Conservation (phyloP, 306 rosid genomes). For the Quercus variabilis region DNA sequence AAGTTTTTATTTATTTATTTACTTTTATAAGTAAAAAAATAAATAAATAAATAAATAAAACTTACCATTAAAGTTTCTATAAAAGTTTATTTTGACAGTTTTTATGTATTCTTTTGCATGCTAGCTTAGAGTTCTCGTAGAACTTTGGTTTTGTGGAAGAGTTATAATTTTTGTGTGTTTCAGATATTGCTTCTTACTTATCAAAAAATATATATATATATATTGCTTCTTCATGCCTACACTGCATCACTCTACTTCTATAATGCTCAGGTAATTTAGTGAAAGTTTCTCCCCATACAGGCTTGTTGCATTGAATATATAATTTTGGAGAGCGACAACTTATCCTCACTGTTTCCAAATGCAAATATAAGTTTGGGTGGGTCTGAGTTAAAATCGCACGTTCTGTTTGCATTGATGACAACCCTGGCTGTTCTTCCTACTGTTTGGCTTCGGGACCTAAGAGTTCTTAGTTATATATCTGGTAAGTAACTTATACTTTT, state of each 20-base stretch:
- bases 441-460: conserved; percentile 89
- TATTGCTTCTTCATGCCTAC: no score
- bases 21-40: no score
- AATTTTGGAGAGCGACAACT: conserved; percentile 92
- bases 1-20: no score
- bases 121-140: no score
- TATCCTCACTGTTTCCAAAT: conserved; percentile 88
- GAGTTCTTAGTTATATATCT: conserved; percentile 87
- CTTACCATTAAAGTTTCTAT: no score
- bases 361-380: conserved; percentile 65
- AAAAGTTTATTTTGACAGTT: no score
- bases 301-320: conserved; percentile 91
- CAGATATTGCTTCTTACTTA: no score
- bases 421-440: conserved; percentile 98
- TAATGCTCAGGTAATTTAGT: conserved; percentile 18
- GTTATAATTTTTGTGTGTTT: no score
- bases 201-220: no score
- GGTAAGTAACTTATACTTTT: conserved; percentile 39
- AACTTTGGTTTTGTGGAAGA: no score
- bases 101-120: no score
- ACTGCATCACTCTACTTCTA: background rate
- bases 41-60: no score
- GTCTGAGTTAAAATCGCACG: conserved; percentile 41
- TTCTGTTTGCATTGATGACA: conserved; percentile 68
- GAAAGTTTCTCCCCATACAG: conserved; percentile 43